A percentile compares a stretch with the other conserved stretches of the same genome.
phyloP scores from a whole-genome alignment of 2,329 filamentous ascomycete species.

The Cryphonectria carpinicola region DNA sequence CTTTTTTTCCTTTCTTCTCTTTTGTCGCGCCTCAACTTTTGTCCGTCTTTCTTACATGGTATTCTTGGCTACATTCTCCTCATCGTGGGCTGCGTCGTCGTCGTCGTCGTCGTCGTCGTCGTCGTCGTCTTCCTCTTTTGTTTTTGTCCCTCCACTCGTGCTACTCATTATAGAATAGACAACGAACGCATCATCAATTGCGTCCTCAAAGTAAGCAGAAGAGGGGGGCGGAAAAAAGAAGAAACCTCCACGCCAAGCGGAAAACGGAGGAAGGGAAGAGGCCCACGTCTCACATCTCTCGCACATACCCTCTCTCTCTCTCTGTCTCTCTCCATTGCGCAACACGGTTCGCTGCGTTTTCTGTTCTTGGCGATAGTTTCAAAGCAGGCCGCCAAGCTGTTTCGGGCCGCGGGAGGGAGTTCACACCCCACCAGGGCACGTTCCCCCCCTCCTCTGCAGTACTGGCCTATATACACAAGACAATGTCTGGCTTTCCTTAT shows the following conservation, averaged over 20 bases:
- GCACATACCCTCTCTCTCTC: too few species aligned
- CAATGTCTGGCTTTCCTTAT: conserved; percentile 49
- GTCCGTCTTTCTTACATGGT: conserved; percentile 11
- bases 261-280: not conserved
- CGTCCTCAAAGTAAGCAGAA: conserved; percentile 8
- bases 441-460: not conserved
- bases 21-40: conserved; percentile 9
- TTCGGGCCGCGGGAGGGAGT: conserved; percentile 18
- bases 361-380: conserved; percentile 28
- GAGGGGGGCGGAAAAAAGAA: not conserved
- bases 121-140: not conserved
- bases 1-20: too few species aligned
- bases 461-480: conserved; percentile 23
- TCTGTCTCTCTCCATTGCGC: conserved; percentile 2
- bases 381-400: conserved; percentile 30
- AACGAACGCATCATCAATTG: conserved; percentile 15
- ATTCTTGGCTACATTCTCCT: not conserved
- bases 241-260: conserved; percentile 15
- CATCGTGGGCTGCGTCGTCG: not conserved
- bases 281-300: not conserved
- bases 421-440: not conserved
- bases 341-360: not conserved
- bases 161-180: not conserved
- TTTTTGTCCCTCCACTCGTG: too few species aligned
- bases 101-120: not conserved